Conservation (phyloP, 306 rosid species). For the Quercus rubra region DNA sequence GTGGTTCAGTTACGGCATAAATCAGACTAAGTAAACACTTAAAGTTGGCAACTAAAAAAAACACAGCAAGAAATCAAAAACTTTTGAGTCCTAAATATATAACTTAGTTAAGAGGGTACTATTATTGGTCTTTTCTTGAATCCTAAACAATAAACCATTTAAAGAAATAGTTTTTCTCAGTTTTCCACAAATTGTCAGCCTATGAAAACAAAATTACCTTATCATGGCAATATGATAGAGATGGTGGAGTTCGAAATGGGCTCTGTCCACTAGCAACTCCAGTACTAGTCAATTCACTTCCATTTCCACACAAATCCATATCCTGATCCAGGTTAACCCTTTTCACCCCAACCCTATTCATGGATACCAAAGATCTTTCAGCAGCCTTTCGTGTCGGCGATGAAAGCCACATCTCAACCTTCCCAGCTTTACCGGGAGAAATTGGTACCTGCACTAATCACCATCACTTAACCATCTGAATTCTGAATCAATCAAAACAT, state of each 20-base stretch:
- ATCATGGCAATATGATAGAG: slow-evolving; percentile 58
- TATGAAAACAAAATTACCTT: slow-evolving; percentile 46
- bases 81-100: not conserved
- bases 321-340: slow-evolving; percentile 42
- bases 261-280: slow-evolving; percentile 42
- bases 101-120: not conserved
- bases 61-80: not conserved
- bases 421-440: slow-evolving; percentile 39
- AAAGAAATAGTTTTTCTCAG: not conserved
- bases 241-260: slow-evolving; percentile 91
- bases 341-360: slow-evolving; percentile 46
- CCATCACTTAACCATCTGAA: slow-evolving; percentile 24
- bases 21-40: slow-evolving; percentile 19
- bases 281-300: slow-evolving; percentile 25
- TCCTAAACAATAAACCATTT: not conserved
- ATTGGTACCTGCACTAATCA: slow-evolving; percentile 31
- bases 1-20: slow-evolving; percentile 30
- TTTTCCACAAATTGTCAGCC: not conserved
- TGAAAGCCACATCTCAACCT: slow-evolving; percentile 43
- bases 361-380: slow-evolving; percentile 39
- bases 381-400: slow-evolving; percentile 40
- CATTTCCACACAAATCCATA: slow-evolving; percentile 22
- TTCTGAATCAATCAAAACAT: not conserved
- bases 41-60: not conserved
- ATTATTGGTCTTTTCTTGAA: not conserved